These are phyloP conservation scores for Auricularia sp. DNA, from an alignment of 768 basidiomycete species.

Conservation along the genomic window DNA sequence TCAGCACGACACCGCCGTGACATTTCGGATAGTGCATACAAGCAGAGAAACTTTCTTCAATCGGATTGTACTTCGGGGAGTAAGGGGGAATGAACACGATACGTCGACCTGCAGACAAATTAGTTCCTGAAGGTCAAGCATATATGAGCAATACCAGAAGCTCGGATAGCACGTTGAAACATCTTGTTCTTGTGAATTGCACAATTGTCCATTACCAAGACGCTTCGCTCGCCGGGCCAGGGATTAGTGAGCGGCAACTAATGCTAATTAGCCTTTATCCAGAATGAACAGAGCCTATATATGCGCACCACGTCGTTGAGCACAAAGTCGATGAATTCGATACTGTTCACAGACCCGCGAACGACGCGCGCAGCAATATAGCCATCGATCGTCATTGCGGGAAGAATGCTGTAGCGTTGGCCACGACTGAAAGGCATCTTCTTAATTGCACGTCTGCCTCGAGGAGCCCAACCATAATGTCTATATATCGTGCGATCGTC, in stretches of 20 bases:
- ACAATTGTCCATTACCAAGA: conserved; percentile 24
- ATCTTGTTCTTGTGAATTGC: conserved; percentile 19
- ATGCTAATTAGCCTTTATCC: not conserved
- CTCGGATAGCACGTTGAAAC: conserved; percentile 16
- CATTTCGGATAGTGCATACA: too few species aligned
- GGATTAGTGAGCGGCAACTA: conserved; percentile 18
- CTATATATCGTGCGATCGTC: conserved; percentile 18
- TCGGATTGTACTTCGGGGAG: conserved; percentile 27
- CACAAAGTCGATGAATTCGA: conserved; percentile 28
- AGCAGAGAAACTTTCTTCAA: conserved; percentile 25
- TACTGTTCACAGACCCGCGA: conserved; percentile 23
- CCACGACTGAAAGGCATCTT: conserved; percentile 18
- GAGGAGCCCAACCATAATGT: conserved; percentile 13
- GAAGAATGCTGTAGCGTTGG: conserved; percentile 20
- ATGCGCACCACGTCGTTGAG: conserved; percentile 24
- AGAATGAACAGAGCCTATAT: not conserved
- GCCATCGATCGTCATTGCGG: conserved; percentile 22
- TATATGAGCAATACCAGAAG: conserved; percentile 8
- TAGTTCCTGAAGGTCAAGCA: not conserved
- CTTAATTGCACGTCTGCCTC: conserved; percentile 12
- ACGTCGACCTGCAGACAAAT: conserved; percentile 13
- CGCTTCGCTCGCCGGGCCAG: conserved; percentile 16
- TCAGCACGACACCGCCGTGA: not conserved
- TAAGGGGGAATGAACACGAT: conserved; percentile 23
- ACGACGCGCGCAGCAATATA: conserved; percentile 23